Percentiles rank a stretch among this genome's conserved stretches.
phyloP scores from a whole-genome alignment of 495 filamentous ascomycete species.

The Talaromyces proteolyticus region DNA sequence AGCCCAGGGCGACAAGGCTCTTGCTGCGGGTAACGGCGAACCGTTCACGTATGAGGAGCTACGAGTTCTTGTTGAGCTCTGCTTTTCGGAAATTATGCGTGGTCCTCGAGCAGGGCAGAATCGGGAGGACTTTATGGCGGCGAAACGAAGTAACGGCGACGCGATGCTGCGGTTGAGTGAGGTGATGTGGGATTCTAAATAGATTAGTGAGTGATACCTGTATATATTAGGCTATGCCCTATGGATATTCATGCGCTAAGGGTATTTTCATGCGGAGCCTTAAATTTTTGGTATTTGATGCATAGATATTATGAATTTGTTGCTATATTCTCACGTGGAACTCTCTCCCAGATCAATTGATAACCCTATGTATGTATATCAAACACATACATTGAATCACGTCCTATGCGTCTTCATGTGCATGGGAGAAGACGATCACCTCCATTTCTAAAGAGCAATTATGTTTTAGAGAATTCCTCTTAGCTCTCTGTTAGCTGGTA shows the following conservation, averaged over 20 bases:
- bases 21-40: conserved; percentile 34
- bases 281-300: too few species aligned
- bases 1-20: conserved; percentile 24
- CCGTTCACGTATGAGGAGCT: conserved; percentile 78
- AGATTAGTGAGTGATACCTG: neutral
- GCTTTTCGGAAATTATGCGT: conserved; percentile 70
- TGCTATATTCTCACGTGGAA: too few species aligned
- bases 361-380: too few species aligned
- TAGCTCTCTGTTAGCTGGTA: too few species aligned
- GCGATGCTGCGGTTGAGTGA: conserved; percentile 70
- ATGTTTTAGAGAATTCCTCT: too few species aligned
- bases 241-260: neutral
- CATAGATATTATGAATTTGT: too few species aligned
- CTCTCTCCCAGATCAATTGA: too few species aligned
- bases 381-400: too few species aligned
- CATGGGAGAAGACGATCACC: too few species aligned
- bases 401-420: too few species aligned
- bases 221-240: neutral
- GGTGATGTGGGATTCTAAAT: conserved; percentile 63
- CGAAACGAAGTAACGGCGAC: conserved; percentile 71
- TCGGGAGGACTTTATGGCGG: conserved; percentile 65
- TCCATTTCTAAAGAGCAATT: too few species aligned
- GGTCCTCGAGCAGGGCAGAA: conserved; percentile 53
- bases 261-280: neutral
- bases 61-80: conserved; percentile 76